Evolutionary conservation across 768 basidiomycete genomes (phyloP).

Genomic region (Lactarius psammicola): DNA sequence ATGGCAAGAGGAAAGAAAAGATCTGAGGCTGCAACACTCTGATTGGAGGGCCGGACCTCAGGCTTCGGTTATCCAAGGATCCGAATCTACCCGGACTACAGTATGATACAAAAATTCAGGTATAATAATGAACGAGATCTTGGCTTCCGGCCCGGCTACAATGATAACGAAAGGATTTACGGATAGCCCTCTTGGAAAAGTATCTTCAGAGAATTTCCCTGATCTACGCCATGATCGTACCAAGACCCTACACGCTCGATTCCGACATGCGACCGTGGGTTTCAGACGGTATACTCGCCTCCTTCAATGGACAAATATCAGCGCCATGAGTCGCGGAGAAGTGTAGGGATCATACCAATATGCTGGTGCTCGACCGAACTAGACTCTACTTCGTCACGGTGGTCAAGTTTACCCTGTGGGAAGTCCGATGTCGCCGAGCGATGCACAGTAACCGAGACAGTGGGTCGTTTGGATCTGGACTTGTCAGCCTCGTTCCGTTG

Average conservation of each 20-base stretch:
- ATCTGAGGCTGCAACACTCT: no score
- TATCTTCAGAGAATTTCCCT: no score
- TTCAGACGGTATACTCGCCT: background rate
- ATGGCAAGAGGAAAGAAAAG: no score
- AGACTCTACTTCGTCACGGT: background rate
- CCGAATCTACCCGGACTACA: no score
- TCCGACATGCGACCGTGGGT: background rate
- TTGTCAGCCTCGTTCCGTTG: background rate
- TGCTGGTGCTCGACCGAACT: background rate
- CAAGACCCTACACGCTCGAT: background rate
- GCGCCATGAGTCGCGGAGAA: no score
- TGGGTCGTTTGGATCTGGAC: background rate
- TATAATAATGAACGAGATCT: no score
- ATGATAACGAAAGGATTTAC: no score
- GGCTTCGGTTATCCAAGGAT: no score
- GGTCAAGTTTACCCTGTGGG: background rate
- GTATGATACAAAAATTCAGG: no score
- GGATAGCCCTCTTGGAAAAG: no score
- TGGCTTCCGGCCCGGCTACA: no score
- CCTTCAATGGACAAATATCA: background rate
- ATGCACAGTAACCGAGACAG: slow-evolving; percentile 1
- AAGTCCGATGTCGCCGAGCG: background rate
- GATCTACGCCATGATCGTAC: background rate
- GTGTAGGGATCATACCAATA: background rate
- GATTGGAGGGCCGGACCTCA: no score